Conservation (phyloP, 2,329 filamentous ascomycete genomes). For the Colletotrichum sp. region DNA sequence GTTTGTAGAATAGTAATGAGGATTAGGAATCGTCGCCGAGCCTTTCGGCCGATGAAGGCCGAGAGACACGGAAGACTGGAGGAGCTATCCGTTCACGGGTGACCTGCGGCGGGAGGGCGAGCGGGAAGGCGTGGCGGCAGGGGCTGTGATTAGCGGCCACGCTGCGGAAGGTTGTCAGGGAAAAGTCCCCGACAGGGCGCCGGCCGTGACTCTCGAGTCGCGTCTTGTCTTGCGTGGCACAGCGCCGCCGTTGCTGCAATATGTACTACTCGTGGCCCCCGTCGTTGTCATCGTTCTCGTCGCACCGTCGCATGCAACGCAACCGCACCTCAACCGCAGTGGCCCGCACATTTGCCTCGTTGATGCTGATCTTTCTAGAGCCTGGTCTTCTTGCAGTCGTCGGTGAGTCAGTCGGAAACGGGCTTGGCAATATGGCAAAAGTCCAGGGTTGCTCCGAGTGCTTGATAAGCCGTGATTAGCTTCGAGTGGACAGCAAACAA, state of each 20-base stretch:
- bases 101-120: slow-evolving; percentile 2
- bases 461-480: background rate
- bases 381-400: background rate
- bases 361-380: background rate
- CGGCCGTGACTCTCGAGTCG: background rate
- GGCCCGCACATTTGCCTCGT: background rate
- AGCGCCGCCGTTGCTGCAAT: background rate
- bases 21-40: background rate
- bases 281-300: background rate
- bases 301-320: background rate
- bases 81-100: background rate
- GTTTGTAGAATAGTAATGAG: background rate
- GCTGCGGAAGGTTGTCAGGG: background rate
- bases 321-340: background rate
- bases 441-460: background rate
- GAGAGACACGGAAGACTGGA: background rate
- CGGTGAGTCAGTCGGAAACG: background rate
- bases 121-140: slow-evolving; percentile 1
- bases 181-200: slow-evolving; percentile 1
- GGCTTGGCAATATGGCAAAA: background rate
- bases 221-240: background rate
- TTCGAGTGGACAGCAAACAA: background rate
- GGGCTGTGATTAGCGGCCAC: background rate
- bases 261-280: background rate
- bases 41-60: background rate